phyloP scores from a whole-genome alignment of 176 grass and related monocot genomes.

The Carex littledalei region DNA sequence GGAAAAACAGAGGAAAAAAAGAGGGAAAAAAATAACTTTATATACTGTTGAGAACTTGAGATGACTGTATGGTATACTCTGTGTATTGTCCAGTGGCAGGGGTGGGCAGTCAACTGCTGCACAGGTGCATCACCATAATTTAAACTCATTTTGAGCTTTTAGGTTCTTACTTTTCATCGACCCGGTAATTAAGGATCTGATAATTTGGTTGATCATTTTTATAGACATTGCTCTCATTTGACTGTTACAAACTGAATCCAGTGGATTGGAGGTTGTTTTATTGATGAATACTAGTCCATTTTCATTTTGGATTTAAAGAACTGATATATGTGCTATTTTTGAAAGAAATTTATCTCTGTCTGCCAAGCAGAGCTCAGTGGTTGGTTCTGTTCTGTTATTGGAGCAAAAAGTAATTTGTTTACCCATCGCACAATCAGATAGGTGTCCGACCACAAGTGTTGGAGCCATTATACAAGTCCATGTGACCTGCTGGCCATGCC shows the following conservation, averaged over 20 bases:
- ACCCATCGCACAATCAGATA: background rate
- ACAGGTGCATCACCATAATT: background rate
- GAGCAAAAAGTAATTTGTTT: background rate
- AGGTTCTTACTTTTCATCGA: background rate
- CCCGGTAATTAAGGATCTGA: background rate
- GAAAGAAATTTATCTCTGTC: background rate
- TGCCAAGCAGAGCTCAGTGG: background rate
- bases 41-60: background rate
- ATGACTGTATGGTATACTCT: background rate
- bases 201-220: background rate
- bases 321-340: background rate
- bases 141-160: background rate
- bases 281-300: background rate
- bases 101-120: background rate
- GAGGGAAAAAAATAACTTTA: background rate
- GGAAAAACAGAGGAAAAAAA: too few species aligned
- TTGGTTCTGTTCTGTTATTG: background rate
- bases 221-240: background rate
- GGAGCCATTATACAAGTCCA: constrained; percentile 4
- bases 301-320: background rate
- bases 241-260: background rate
- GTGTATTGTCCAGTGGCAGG: background rate
- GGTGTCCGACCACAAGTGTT: background rate
- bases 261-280: background rate
- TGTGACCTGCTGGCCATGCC: background rate